A percentile compares a stretch with the other conserved stretches of the same genome.
Evolutionary conservation across 768 basidiomycete genomes (phyloP).

Genomic region (Boletus rufocinnamomeus): DNA sequence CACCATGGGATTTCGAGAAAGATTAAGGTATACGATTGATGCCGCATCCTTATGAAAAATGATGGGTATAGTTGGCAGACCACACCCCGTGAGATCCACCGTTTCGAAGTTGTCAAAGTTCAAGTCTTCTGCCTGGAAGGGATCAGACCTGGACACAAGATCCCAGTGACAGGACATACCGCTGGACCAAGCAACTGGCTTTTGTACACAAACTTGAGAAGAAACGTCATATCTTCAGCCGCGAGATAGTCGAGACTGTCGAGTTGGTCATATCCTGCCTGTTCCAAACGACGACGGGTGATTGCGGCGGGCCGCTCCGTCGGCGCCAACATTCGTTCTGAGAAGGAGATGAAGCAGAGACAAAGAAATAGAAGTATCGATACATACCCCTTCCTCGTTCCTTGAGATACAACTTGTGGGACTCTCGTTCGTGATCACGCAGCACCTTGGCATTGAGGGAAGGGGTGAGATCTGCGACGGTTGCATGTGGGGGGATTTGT

Average conservation of each 20-base stretch:
- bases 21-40: constrained; percentile 78
- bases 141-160: not conserved
- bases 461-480: constrained; percentile 65
- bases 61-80: constrained; percentile 87
- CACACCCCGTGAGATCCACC: constrained; percentile 79
- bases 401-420: constrained; percentile 71
- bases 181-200: constrained; percentile 64
- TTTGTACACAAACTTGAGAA: constrained; percentile 91
- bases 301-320: constrained; percentile 86
- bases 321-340: constrained; percentile 81
- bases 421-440: constrained; percentile 51
- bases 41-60: constrained; percentile 82
- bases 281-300: constrained; percentile 77
- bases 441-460: constrained; percentile 61
- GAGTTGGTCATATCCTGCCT: constrained; percentile 83
- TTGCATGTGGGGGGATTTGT: constrained; percentile 60
- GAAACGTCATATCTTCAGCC: constrained; percentile 76
- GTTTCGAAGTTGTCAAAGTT: constrained; percentile 69
- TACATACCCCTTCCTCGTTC: constrained; percentile 72
- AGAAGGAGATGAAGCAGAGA: not conserved
- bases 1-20: constrained; percentile 93
- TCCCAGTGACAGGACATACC: constrained; percentile 41
- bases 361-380: not conserved
- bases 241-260: constrained; percentile 81
- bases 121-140: constrained; percentile 68